phyloP scores from a whole-genome alignment of 2,329 filamentous ascomycete species.

The Alternaria infectoria region DNA sequence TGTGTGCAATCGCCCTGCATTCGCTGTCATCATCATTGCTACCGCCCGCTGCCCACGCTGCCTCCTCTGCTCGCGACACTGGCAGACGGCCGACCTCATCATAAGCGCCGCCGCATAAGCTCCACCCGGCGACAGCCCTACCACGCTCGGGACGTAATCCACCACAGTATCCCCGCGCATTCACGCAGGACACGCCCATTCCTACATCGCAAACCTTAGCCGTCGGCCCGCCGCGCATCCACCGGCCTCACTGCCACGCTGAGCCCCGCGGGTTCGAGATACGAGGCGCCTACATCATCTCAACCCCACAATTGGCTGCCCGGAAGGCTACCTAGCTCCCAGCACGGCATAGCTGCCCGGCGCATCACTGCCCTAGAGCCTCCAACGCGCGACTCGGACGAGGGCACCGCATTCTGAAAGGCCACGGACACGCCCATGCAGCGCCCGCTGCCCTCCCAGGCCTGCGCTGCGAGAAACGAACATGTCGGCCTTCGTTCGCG shows the following conservation, averaged over 20 bases:
- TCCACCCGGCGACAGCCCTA: conserved; percentile 14
- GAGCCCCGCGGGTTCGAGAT: conserved; percentile 33
- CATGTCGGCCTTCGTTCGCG: conserved; percentile 82
- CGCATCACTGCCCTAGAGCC: conserved; percentile 9
- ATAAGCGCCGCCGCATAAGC: conserved; percentile 9
- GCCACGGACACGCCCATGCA: conserved; percentile 41
- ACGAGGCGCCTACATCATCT: conserved; percentile 16
- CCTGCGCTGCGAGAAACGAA: conserved; percentile 42
- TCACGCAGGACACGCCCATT: conserved; percentile 5
- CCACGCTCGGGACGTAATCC: conserved; percentile 12
- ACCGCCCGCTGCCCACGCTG: background rate
- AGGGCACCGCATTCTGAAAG: conserved; percentile 18
- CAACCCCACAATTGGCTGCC: conserved; percentile 30
- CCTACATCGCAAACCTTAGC: conserved; percentile 5
- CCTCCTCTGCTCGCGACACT: background rate
- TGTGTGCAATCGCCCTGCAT: conserved; percentile 9
- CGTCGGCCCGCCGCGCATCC: conserved; percentile 11
- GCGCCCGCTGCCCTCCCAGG: conserved; percentile 40
- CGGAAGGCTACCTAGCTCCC: conserved; percentile 27
- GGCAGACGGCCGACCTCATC: conserved; percentile 2
- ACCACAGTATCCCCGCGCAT: conserved; percentile 17
- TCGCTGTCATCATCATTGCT: conserved; percentile 8
- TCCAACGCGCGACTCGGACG: conserved; percentile 9
- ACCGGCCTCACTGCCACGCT: conserved; percentile 17
- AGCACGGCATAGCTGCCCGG: conserved; percentile 13